These are phyloP conservation scores for Knoxia roxburghii DNA, from an alignment of 257 asterid genomes.

Conservation along the genomic window DNA sequence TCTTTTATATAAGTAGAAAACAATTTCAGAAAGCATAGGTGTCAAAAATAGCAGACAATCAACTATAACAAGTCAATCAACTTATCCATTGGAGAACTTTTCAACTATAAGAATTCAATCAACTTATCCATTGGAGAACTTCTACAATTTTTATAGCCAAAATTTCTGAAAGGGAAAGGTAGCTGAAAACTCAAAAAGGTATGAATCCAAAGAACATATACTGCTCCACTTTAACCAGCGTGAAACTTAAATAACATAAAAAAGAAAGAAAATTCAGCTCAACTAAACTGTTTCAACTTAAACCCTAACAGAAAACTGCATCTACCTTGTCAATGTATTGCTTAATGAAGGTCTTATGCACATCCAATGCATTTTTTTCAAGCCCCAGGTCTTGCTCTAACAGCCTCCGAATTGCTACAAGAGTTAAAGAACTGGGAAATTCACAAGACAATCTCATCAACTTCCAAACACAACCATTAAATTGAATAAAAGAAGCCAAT, in stretches of 20 bases:
- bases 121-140: background rate
- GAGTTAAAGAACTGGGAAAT: constrained; percentile 53
- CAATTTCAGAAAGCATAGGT: background rate
- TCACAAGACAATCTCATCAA: constrained; percentile 10
- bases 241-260: background rate
- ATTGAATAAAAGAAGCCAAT: background rate
- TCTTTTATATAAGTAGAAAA: background rate
- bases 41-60: background rate
- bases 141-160: background rate
- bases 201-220: background rate
- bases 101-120: no score
- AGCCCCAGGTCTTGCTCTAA: constrained; percentile 81
- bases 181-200: background rate
- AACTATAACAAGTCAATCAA: no score
- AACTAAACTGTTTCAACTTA: background rate
- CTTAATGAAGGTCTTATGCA: constrained; percentile 64
- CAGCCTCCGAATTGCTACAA: constrained; percentile 71
- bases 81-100: no score
- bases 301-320: background rate
- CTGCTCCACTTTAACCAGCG: background rate
- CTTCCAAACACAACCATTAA: background rate
- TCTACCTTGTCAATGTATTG: constrained; percentile 58
- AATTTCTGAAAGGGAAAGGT: background rate
- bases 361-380: constrained; percentile 62
- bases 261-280: background rate